Evolutionary conservation across 2,329 filamentous ascomycete species (phyloP), one percentile per base, ranked within the genome.

Genomic region (Tolypocladium capitatum): DNA sequence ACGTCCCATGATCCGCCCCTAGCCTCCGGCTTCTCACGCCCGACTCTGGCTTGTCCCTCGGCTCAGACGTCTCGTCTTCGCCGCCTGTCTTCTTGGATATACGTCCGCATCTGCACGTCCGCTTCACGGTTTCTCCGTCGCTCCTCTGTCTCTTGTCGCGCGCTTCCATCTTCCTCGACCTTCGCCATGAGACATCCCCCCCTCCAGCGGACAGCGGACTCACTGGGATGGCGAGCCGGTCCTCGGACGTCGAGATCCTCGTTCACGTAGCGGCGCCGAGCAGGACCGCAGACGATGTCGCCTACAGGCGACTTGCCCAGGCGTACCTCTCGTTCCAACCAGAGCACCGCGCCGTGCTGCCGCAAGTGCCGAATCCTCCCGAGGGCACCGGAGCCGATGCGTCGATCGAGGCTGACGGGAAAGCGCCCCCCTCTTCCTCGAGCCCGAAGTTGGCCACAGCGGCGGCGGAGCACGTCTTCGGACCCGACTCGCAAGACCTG

Each of bases 231-330:
- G 52, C 56, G 43, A 50, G 49, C 38, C 57, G 52, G 49, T 46
- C 51, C 24, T 40, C 49, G 18, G 62, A 71, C 49, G 64, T 69
- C 46, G 75, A 80, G 61, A 74, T 80, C 41, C 65, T 80, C 41
- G 69, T 78, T 45, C 76, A 80, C 57, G 68, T 76, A 48, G 60
- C 71, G 11, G 76, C 76, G 30, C 72, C 75, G 7, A 71, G 72
- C 55, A 68, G 60, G 35, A 62, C 66, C 21, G 54, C 57, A 11
- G 72, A 78, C 53, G 76, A 80, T 60, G 60, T 56, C 18, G 54
- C 56, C 14, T 79, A 78, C 52, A 64, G 75, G 32, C 59, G 63
- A n/a, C 62, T 78, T 21, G 74, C 74, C 5, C 55, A 64, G 21
- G 70, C 73, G 2, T 79, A 79, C 52, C 59, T 75, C n/a, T 58